Conservation (phyloP, 108 stramenopile species). For the Cylindrotheca closterium region DNA sequence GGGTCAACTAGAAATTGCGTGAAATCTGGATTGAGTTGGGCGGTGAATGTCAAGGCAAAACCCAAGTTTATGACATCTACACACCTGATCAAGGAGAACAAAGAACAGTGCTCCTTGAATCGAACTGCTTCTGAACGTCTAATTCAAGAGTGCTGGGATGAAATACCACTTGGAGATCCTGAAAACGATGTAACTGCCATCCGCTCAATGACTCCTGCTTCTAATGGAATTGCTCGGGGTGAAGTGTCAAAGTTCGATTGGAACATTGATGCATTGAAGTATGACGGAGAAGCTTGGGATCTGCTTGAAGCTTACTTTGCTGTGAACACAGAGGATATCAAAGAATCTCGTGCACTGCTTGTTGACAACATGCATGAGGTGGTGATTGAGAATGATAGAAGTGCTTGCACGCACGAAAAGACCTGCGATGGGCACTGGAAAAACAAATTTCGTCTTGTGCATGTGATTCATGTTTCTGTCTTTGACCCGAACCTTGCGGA, state of each 20-base stretch:
- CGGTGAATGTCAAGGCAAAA: background rate
- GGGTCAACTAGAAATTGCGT: background rate
- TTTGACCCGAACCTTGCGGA: background rate
- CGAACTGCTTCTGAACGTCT: background rate
- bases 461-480: background rate
- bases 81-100: background rate
- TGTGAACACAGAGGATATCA: background rate
- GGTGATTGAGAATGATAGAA: background rate
- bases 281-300: background rate
- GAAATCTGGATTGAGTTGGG: background rate
- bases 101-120: background rate
- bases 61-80: background rate
- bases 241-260: background rate
- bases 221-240: background rate
- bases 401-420: background rate
- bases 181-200: background rate
- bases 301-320: background rate
- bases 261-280: background rate
- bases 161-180: background rate
- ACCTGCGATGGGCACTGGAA: background rate
- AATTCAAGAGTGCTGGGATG: background rate
- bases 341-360: background rate
- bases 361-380: background rate
- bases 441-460: background rate
- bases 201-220: background rate